These are phyloP conservation scores for Pseudocohnilembus persalinus DNA, from an alignment of 169 alveolate species.

Conservation along the genomic window DNA sequence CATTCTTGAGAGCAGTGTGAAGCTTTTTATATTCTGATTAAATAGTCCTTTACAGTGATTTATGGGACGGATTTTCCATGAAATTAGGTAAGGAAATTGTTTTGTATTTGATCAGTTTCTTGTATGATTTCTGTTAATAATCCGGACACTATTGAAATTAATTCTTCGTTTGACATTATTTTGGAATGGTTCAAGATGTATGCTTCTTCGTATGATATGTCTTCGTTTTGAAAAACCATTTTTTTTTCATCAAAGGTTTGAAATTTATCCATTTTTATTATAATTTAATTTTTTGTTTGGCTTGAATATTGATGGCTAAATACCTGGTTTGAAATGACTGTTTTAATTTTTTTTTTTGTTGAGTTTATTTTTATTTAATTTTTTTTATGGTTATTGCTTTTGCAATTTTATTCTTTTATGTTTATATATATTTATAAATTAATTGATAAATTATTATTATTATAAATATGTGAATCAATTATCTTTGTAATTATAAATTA, in stretches of 20 bases:
- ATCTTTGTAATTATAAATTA: too few relatives aligned
- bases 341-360: too few relatives aligned
- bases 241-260: slow-evolving; percentile 7
- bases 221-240: slow-evolving; percentile 24
- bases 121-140: slow-evolving; percentile 26
- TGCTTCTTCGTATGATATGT: slow-evolving; percentile 18
- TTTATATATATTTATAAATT: too few relatives aligned
- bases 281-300: too few relatives aligned
- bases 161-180: slow-evolving; percentile 11
- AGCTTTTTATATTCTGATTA: slow-evolving; percentile 32
- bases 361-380: too few relatives aligned
- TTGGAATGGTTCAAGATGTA: slow-evolving; percentile 2
- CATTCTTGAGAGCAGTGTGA: slow-evolving; percentile 35
- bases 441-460: too few relatives aligned
- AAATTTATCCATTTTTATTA: too few relatives aligned
- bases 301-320: too few relatives aligned
- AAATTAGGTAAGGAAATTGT: slow-evolving; percentile 2
- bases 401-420: too few relatives aligned
- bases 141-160: slow-evolving; percentile 6
- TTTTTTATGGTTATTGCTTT: too few relatives aligned
- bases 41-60: slow-evolving; percentile 34
- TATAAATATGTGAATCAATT: too few relatives aligned
- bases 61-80: slow-evolving; percentile 24
- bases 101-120: slow-evolving; percentile 3
- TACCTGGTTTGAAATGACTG: too few relatives aligned